Base-by-base conservation (phyloP, 1,284 basidiomycete species). In the Ustanciosporium gigantosporum region DNA sequence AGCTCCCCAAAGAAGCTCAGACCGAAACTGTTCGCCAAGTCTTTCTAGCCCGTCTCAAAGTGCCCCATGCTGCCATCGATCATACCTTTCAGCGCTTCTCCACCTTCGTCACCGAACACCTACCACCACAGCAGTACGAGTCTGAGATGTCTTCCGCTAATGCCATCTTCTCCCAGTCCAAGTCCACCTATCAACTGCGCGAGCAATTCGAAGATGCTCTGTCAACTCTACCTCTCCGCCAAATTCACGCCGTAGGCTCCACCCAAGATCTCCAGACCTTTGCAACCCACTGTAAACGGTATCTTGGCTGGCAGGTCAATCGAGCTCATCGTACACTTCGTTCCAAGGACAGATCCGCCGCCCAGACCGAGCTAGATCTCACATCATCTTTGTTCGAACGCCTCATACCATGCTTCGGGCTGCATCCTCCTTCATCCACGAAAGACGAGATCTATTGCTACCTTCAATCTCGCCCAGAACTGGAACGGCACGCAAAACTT, bases 61-160 rank as follows among this genome's bases (percentile, higher is more conserved):
- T 70, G 1, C 69, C 71, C 0, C 68, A 73, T 27, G 38, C 45
- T 31, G 44, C 31, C 14, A 47, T 73, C 36, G 60, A 68, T 16
- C 39, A 45, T 8, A 73, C 68, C 0, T 73, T 71, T 31, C 66
- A 73, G 32, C 40, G 36, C 7, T 72, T 66, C 35, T 70, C 73
- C 9, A 44, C 39, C 25, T 76, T 73, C 38, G 66, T 76, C 25
- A 66, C 65, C 0, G 31, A 48, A 4, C 36, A 66, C 41, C 36
- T 70, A 21, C 66, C 68, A 2, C 40, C 70, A 8, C 49, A 65
- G 13, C 59, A 46, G 23, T 76, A 76, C 48, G 74, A 76, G 44
- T 17, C 25, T 27, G 55, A 56, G 19, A 69, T 76, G 64, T 42
- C 66, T 5, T 46, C 61, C 2, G 67, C 72, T 4, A 68, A 70